These are phyloP conservation scores for Mycena belliarum DNA, from an alignment of 768 basidiomycete species.

Conservation along the genomic window DNA sequence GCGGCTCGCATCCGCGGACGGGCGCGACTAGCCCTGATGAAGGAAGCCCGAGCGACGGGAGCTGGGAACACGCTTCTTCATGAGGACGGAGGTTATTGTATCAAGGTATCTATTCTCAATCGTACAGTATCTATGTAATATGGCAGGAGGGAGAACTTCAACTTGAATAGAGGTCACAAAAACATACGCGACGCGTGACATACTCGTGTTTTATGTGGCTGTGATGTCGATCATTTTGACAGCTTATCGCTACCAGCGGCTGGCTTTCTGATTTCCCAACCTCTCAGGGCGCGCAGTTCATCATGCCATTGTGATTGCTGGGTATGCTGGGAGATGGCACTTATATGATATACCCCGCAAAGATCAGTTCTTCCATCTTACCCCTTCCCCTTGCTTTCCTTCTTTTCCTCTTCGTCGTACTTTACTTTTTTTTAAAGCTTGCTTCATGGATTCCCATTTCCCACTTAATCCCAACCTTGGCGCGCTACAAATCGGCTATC, in stretches of 20 bases:
- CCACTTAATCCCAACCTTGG: slow-evolving; percentile 20
- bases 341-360: neutral
- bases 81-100: neutral
- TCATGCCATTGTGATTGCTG: neutral
- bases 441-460: slow-evolving; percentile 7
- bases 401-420: neutral
- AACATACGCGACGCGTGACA: too few species aligned
- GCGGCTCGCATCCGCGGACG: slow-evolving; percentile 2
- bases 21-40: slow-evolving; percentile 39
- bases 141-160: neutral
- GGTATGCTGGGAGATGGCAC: too few species aligned
- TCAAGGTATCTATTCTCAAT: neutral
- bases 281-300: neutral
- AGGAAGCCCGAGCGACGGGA: slow-evolving; percentile 53
- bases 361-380: neutral
- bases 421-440: slow-evolving; percentile 1
- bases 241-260: neutral
- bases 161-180: neutral
- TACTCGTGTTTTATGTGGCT: neutral
- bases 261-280: neutral
- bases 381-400: neutral
- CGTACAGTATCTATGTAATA: slow-evolving; percentile 4
- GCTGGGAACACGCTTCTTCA: slow-evolving; percentile 72
- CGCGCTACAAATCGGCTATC: slow-evolving; percentile 19
- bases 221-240: neutral